Base-by-base conservation (phyloP, 495 filamentous ascomycete species). In the Trichoderma asperelloides region DNA sequence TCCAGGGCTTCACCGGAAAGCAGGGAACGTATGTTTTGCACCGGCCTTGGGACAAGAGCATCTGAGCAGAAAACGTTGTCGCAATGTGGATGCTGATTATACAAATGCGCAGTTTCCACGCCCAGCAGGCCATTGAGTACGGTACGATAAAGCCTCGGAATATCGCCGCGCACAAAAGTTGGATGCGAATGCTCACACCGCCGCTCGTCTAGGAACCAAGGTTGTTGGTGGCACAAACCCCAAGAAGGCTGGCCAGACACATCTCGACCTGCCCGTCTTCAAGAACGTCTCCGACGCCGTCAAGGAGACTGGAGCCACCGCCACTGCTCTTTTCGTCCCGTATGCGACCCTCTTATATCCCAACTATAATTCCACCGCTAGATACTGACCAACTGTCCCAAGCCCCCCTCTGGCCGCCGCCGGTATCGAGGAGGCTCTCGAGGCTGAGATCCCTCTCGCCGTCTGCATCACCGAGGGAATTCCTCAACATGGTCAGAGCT, bases 401-500 rank as follows among this genome's bases (percentile, higher is more conserved):
- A 95, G 91, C 64, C 95, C 95, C 68, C 91, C 95, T 66, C 74
- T 99, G 64, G 95, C 95, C 65, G 95, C 95, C 43, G 87, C 86
- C 70, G 90, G 93, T 85, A 99, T 99, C 69, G 95, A 99, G 79
- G 95, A 99, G 79, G 96, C 95, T 67, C 88, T 99, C 76, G 82
- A 81, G 69, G 95, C 95, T 73, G 95, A 98, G 79, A 87, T 99
- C 66, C 88, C 89, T 70, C 86, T 99, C 64, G 88, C 94, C 72
- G 95, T 99, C 71, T 96, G 93, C 79, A 99, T 99, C 75, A 99
- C 95, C 55, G 95, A 99, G 83, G 95, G 95, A 71, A 97, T 97
- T 70, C 93, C 93, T 69, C 93, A 97, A 79, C 93, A 97, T 82
- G 91, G 91, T 93, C 82, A 74, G 87, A 74, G 12, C 37, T 43